Percentiles rank a stretch among this genome's conserved stretches.
phyloP scores from a whole-genome alignment of 1,284 basidiomycete genomes.

The Termitomyces sp. region DNA sequence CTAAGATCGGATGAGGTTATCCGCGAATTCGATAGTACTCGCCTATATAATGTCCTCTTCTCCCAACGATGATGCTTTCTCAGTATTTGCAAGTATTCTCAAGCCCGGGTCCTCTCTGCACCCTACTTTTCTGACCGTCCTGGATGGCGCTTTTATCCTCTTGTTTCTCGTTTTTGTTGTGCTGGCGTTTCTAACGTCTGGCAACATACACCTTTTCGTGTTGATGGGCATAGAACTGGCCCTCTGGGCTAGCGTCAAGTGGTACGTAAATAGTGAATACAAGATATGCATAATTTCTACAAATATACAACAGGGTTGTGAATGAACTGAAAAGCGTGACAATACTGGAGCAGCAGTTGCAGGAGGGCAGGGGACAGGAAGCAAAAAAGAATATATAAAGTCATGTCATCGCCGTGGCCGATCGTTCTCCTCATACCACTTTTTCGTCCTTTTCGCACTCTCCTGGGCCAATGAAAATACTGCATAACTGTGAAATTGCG shows the following conservation, averaged over 20 bases:
- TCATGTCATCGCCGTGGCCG: slow-evolving; percentile 38
- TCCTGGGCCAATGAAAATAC: slow-evolving; percentile 84
- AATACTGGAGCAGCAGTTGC: slow-evolving; percentile 16
- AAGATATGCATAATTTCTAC: slow-evolving; percentile 20
- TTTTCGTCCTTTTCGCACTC: slow-evolving; percentile 68
- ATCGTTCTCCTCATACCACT: slow-evolving; percentile 78
- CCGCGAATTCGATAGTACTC: no score
- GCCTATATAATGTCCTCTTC: not conserved
- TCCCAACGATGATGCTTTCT: slow-evolving; percentile 11
- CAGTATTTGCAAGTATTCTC: slow-evolving; percentile 52
- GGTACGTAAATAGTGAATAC: slow-evolving; percentile 37
- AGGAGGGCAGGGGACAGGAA: slow-evolving; percentile 19
- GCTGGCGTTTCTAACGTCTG: slow-evolving; percentile 50
- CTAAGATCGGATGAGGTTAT: no score
- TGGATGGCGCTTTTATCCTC: slow-evolving; percentile 54
- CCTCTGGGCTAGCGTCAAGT: slow-evolving; percentile 76
- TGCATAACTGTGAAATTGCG: slow-evolving; percentile 25
- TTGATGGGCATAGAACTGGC: slow-evolving; percentile 59
- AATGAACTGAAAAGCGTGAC: slow-evolving; percentile 40
- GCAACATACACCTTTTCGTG: slow-evolving; percentile 58
- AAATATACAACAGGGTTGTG: slow-evolving; percentile 41
- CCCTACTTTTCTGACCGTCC: slow-evolving; percentile 58
- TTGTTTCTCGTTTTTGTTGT: slow-evolving; percentile 55
- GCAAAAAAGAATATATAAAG: slow-evolving; percentile 21
- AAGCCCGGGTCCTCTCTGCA: slow-evolving; percentile 69